Conservation (phyloP, 148 eudicot genomes). For the Rhododendron kiyosumense region DNA sequence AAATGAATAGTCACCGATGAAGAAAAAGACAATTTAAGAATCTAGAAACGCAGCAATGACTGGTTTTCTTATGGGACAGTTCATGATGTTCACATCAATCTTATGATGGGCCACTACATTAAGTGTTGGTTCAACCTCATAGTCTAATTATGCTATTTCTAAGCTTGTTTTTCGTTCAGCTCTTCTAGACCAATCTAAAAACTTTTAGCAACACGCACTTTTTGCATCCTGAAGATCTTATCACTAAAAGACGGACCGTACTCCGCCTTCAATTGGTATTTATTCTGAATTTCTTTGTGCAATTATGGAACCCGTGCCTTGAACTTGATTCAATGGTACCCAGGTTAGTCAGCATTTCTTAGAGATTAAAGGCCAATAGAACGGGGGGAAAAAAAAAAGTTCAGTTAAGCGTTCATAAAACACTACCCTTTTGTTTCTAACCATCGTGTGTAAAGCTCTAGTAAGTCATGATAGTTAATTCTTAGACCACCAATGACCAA, state of each 20-base stretch:
- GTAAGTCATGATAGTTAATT: not conserved
- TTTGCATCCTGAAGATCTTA: not conserved
- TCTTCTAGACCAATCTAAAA: not conserved
- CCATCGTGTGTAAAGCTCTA: not conserved
- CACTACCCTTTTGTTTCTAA: not conserved
- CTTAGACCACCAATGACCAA: not conserved
- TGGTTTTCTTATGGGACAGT: too few relatives aligned
- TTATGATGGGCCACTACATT: not conserved
- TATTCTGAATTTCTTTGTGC: not conserved
- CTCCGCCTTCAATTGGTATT: not conserved
- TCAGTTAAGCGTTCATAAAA: not conserved
- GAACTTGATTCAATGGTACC: not conserved
- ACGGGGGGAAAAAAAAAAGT: not conserved
- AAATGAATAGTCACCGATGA: not conserved
- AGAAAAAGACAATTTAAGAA: not conserved
- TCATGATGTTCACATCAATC: not conserved
- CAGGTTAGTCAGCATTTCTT: not conserved
- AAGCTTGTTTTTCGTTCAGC: not conserved
- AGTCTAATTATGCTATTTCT: not conserved
- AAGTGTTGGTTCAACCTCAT: not conserved
- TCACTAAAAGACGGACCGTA: not conserved
- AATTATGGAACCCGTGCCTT: not conserved
- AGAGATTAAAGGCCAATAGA: not conserved
- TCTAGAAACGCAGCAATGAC: not conserved
- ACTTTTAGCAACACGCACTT: not conserved